Base-by-base conservation (phyloP, 306 rosid genomes). In the Senna siamea region DNA sequence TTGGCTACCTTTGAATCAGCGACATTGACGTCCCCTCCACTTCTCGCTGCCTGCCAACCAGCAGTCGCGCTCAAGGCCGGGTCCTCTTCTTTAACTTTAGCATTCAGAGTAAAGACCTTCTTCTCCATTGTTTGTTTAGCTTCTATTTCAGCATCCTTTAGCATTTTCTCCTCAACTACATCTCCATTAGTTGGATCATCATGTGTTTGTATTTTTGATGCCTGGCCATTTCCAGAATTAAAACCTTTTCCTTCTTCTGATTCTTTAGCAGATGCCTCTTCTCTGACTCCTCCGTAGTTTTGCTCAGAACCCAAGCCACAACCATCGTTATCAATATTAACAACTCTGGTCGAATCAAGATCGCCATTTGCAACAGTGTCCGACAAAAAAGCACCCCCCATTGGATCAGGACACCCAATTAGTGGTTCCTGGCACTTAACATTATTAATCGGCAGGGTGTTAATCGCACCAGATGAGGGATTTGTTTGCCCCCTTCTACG, bases 21-120 rank as follows among this genome's bases (percentile, higher is more conserved):
- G 59, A 20, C 67, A 11, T 71, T 38, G 44, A 13, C 4, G 53
- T 82, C 74, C 43, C 87, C 94, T 74, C 83, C 85, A 47, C 66
- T 78, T 73, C 70, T 88, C 2, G 82, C 82, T 1, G 86, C 96
- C 78, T 87, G 82, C 99, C 97, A 94, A 56, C 90, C 93, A 0
- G 83, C 89, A 75, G 86, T 89, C 0, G 97, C 99, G 19, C 87
- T 85, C 74, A 84, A 59, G 15, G 86, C 83, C 0, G 92, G 92
- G 60, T 92, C 84, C 12, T 44, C 86, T 50, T 75, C 79, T 17
- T 72, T 74, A 47, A 93, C 78, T 71, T 79, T 92, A 2, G 97
- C 99, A 92, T 94, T 94, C 86, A 94, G 75, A 64, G 85, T 76
- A 58, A 78, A 87, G 19, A 56, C 88, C 56, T 79, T 90, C 76